Evolutionary conservation across 305 asterid genomes (phyloP), one percentile per base, ranked within the genome.

Genomic region (Fraxinus angustifolia): DNA sequence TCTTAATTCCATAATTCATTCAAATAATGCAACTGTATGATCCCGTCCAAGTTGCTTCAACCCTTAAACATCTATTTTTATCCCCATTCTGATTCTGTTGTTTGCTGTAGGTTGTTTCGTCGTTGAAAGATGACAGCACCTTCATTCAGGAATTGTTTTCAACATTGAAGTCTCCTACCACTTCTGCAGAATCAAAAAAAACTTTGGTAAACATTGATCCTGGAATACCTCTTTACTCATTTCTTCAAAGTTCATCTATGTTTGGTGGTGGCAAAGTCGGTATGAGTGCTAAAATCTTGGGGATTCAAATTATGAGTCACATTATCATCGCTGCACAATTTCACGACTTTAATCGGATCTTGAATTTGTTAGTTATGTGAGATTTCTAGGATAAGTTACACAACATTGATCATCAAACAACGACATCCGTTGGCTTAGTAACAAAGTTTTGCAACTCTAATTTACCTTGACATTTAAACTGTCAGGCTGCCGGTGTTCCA

Each of bases 11-110:
- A 91, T 94, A 78, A 83, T 96, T 78, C 95, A 93, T 88, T 86
- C 97, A 79, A 96, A 96, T 84, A 93, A 94, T 87, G 94, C 98
- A 71, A 78, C 87, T 80, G 99, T 96, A 91, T 90, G 99, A 84
- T 83, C 80, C 26, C 12, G 38, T 77, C 79, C 78, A 26, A 73
- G 74, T 81, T 80, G 79, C 73, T 81, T 79, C 77, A 50, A 50
- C 34, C 38, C 75, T 78, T 30, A 70, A 56, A 42, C 67, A 56
- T 56, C 10, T 78, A 33, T 82, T 80, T 78, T 31, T 72, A 2
- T 80, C 50, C 80, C 38, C 78, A 35, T 78, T 60, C 80, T 81
- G 86, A 86, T 65, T 78, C 75, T 70, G 45, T 56, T 82, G 30
- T 87, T 73, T 77, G 21, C 76, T 89, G 86, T 83, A 96, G 99